Percentiles rank a stretch among this genome's conserved stretches.
Evolutionary conservation across 139 green algal genomes (phyloP).

Genomic region (Chlamydomonas incerta): DNA sequence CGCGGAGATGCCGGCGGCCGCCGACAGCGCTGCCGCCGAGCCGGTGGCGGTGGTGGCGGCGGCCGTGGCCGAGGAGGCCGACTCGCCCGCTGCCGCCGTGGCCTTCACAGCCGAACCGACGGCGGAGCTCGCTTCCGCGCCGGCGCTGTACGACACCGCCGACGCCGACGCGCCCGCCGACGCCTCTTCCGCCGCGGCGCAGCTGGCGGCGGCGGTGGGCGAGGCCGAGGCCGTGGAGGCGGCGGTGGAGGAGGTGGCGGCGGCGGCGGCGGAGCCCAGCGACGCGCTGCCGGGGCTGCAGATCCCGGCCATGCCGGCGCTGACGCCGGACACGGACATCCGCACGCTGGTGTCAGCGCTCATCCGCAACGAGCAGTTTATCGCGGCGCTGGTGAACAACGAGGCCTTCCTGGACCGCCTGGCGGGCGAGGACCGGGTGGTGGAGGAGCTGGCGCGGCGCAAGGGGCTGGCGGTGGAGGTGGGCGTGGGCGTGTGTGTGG

Average conservation of each 20-base stretch:
- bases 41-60: too few relatives aligned
- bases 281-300: neutral
- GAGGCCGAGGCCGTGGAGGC: neutral
- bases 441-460: conserved; percentile 25
- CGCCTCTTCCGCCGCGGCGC: neutral
- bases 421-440: conserved; percentile 31
- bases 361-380: conserved; percentile 42
- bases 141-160: neutral
- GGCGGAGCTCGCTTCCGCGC: neutral
- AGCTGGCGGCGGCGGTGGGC: neutral
- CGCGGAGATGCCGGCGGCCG: too few relatives aligned
- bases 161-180: neutral
- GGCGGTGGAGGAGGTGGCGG: neutral
- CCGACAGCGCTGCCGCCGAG: too few relatives aligned
- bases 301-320: conserved; percentile 34
- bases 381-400: conserved; percentile 37
- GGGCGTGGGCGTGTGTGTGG: neutral
- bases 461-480: neutral
- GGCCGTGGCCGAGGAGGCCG: too few relatives aligned
- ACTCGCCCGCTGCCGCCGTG: too few relatives aligned
- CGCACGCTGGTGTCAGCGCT: conserved; percentile 24
- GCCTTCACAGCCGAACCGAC: neutral
- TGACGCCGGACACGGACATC: conserved; percentile 13
- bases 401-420: conserved; percentile 42
- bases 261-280: neutral